Percentiles rank a stretch among this genome's conserved stretches.
Evolutionary conservation across 2,329 filamentous ascomycete genomes (phyloP).

Genomic region (Phyllosticta paracitricarpa): DNA sequence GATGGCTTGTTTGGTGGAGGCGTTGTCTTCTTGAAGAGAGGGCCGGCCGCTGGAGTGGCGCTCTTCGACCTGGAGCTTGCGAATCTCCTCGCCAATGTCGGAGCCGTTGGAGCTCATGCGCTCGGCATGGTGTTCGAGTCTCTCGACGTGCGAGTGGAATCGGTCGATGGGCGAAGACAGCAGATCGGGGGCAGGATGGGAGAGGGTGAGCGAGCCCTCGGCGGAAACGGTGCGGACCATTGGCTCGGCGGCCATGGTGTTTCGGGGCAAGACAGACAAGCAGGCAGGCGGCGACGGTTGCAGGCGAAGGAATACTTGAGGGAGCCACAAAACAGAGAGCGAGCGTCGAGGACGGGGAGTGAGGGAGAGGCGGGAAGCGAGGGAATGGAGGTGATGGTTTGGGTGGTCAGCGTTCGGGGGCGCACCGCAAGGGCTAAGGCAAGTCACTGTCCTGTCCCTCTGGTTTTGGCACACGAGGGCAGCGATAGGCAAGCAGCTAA

Average conservation of each 20-base stretch:
- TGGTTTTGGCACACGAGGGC: not conserved
- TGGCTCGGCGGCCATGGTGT: conserved; percentile 9
- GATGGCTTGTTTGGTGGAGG: conserved; percentile 11
- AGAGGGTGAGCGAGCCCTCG: conserved; percentile 21
- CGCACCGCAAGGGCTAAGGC: not conserved
- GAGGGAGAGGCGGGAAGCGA: not conserved
- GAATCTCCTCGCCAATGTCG: conserved; percentile 69
- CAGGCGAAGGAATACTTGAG: not conserved
- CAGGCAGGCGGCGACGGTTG: not conserved
- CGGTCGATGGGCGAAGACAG: conserved; percentile 50
- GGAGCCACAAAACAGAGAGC: conserved; percentile 6
- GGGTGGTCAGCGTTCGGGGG: not conserved
- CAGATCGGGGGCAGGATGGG: conserved; percentile 53
- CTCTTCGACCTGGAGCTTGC: conserved; percentile 59
- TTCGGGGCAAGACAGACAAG: conserved; percentile 1
- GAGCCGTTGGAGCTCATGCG: conserved; percentile 60
- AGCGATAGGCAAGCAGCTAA: not conserved
- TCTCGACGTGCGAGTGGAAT: conserved; percentile 57
- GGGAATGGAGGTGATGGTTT: conserved; percentile 1
- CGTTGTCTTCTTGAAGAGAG: conserved; percentile 27
- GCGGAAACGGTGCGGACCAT: conserved; percentile 12
- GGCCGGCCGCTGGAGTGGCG: conserved; percentile 61
- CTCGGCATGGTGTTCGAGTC: conserved; percentile 67
- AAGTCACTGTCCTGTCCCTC: not conserved
- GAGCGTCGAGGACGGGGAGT: not conserved